Evolutionary conservation across 495 filamentous ascomycete genomes (phyloP).

Genomic region (Aspergillus carlsbadensis): DNA sequence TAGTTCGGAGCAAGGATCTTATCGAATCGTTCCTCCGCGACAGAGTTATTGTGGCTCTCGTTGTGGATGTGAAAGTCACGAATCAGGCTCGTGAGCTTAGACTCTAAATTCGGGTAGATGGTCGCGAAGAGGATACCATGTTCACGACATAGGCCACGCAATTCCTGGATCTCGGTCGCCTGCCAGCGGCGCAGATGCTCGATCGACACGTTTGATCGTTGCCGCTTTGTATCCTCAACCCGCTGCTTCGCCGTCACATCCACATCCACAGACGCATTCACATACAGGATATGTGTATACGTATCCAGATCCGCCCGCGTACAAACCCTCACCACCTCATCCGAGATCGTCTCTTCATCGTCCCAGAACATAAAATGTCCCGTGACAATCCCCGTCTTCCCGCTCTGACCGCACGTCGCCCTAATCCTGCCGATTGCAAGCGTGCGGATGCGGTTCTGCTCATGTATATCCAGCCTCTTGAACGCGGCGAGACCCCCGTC

Average conservation of each 20-base stretch:
- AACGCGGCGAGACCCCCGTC: slow-evolving; percentile 56
- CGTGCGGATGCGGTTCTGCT: slow-evolving; percentile 41
- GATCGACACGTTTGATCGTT: slow-evolving; percentile 35
- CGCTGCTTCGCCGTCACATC: slow-evolving; percentile 39
- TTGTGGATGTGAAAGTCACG: slow-evolving; percentile 41
- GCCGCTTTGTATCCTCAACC: slow-evolving; percentile 36
- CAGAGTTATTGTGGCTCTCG: slow-evolving; percentile 38
- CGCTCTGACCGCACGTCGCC: slow-evolving; percentile 33
- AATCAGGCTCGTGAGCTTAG: slow-evolving; percentile 28
- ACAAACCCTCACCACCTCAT: slow-evolving; percentile 30
- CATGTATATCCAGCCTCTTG: slow-evolving; percentile 35
- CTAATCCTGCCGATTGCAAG: slow-evolving; percentile 49
- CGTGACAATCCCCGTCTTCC: slow-evolving; percentile 50
- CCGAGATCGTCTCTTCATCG: slow-evolving; percentile 18
- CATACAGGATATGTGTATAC: slow-evolving; percentile 63
- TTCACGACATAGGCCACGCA: slow-evolving; percentile 47
- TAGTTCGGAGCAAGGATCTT: slow-evolving; percentile 23
- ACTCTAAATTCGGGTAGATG: slow-evolving; percentile 1
- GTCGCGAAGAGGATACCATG: slow-evolving; percentile 51
- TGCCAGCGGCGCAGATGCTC: slow-evolving; percentile 54
- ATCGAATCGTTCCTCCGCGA: slow-evolving; percentile 41
- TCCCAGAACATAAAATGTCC: slow-evolving; percentile 64
- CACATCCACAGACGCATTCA: slow-evolving; percentile 41
- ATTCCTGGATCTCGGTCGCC: slow-evolving; percentile 43
- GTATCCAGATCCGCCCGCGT: slow-evolving; percentile 48